Evolutionary conservation across 2,329 filamentous ascomycete genomes (phyloP), one percentile per base, ranked within the genome.

Genomic region (Colletotrichum phormii): DNA sequence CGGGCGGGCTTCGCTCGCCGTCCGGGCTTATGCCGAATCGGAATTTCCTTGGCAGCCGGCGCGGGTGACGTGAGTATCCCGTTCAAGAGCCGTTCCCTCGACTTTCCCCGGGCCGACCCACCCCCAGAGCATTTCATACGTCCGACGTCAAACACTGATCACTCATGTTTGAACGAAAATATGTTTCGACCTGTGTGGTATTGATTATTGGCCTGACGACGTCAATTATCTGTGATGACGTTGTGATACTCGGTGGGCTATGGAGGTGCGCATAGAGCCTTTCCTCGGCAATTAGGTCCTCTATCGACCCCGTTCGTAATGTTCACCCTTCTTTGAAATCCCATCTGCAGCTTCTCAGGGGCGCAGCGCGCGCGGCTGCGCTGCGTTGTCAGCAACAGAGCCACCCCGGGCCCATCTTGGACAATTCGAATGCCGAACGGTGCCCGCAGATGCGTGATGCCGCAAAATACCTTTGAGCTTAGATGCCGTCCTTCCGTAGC

Each of bases 11-110:
- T 35, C 63, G 31, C 49, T 69, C 31, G 53, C 24, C 59, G 42
- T 33, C 54, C 65, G 70, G 65, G 13, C 37, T 53, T 59, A 53
- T 53, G 53, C 59, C 70, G 65, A 55, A 31, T 58, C 57, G 68
- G 68, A 31, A 22, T 51, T 18, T 31, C 33, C 57, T 53, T 54
- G 53, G 64, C 64, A 53, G 31, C 53, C 31, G 59, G 12, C 51
- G 53, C 57, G 46, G 46, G 31, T 18, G 18, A 31, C 6, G 1
- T 29, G 9, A n/a, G 54, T 46, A 33, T 62, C 55, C 55, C 49
- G 63, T 24, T 53, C n/a, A 26, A 26, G 18, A 58, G 58, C 68
- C 55, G 64, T 53, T 7, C 58, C 18, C 58, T 24, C 42, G 49
- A 60, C 13, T 29, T 55, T 35, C 31, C 15, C 31, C 42, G 59